These are phyloP conservation scores for Cicer judaicum DNA, from an alignment of 306 rosid genomes.

Conservation along the genomic window DNA sequence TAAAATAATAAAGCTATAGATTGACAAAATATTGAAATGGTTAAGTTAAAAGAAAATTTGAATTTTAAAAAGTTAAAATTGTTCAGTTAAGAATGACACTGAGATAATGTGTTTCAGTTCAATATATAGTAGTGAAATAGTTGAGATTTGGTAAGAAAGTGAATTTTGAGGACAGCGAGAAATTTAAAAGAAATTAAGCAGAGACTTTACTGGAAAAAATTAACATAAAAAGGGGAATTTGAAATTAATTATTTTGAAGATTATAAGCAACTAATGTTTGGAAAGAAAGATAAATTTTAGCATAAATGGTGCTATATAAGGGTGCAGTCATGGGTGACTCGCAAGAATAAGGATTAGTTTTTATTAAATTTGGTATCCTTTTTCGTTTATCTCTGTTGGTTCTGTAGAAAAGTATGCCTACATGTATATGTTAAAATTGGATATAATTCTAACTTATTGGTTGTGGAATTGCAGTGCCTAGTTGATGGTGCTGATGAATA, in stretches of 20 bases:
- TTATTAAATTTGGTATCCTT: not conserved
- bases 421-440: constrained; percentile 6
- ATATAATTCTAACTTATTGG: constrained; percentile 37
- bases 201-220: not conserved
- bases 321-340: not conserved
- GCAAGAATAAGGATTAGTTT: not conserved
- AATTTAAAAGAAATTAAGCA: not conserved
- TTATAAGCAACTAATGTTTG: constrained; percentile 14
- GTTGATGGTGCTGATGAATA: constrained; percentile 91
- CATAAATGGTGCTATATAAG: not conserved
- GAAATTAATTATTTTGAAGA: not conserved
- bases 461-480: constrained; percentile 67
- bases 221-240: not conserved
- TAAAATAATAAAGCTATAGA: not conserved
- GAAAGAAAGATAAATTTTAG: constrained; percentile 6
- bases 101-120: not conserved
- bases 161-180: not conserved
- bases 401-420: not conserved
- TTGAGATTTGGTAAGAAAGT: not conserved
- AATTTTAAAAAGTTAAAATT: not conserved
- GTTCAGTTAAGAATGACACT: not conserved
- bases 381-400: constrained; percentile 9
- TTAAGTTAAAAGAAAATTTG: not conserved
- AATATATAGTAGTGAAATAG: not conserved
- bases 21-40: not conserved